phyloP scores from a whole-genome alignment of 257 asterid genomes.

The Plantago elongata region DNA sequence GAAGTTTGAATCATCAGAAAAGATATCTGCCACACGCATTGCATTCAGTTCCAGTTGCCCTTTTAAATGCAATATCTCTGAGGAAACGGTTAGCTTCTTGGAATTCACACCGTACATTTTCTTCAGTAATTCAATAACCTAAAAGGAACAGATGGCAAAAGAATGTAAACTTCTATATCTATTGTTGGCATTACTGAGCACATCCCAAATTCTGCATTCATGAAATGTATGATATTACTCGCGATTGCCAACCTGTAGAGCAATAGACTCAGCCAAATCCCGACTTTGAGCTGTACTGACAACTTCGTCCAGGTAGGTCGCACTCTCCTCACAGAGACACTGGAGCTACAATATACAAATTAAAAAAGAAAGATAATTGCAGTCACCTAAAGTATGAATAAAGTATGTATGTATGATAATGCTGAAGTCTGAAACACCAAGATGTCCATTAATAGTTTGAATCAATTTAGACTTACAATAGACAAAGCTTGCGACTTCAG shows the following conservation, averaged over 20 bases:
- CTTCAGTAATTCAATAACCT: conserved; percentile 90
- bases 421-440: too few species aligned
- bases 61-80: conserved; percentile 53
- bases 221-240: not conserved
- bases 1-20: conserved; percentile 96
- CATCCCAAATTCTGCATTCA: not conserved
- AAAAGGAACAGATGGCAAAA: conserved; percentile 23
- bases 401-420: not conserved
- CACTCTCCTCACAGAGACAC: conserved; percentile 90
- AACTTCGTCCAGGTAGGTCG: conserved; percentile 94
- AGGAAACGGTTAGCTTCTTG: conserved; percentile 33
- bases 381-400: conserved; percentile 16
- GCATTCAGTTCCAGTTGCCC: conserved; percentile 94
- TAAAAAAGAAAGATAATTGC: conserved; percentile 14
- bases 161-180: not conserved
- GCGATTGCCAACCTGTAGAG: conserved; percentile 56
- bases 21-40: conserved; percentile 87
- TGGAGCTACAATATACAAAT: conserved; percentile 52
- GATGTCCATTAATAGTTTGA: conserved; percentile 2
- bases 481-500: conserved; percentile 82
- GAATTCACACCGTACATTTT: conserved; percentile 60
- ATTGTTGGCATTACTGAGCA: not conserved
- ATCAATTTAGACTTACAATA: conserved; percentile 62
- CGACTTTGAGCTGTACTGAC: conserved; percentile 65
- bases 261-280: conserved; percentile 75